These are phyloP conservation scores for Aspergillus baeticus DNA, from an alignment of 495 filamentous ascomycete species.

Conservation along the genomic window DNA sequence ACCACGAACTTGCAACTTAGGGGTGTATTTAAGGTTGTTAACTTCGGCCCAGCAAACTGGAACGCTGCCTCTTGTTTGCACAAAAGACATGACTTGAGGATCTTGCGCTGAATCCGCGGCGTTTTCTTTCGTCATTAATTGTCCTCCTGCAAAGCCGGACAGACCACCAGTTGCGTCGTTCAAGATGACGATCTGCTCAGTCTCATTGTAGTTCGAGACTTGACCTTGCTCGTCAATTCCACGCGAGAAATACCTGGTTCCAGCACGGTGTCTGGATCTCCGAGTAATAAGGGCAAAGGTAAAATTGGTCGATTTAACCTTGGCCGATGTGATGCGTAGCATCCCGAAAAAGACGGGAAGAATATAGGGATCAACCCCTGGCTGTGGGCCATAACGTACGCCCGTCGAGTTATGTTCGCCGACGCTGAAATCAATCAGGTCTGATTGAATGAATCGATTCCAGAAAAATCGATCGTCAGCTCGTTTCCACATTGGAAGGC, in stretches of 20 bases:
- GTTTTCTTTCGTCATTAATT: constrained; percentile 70
- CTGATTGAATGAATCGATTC: constrained; percentile 89
- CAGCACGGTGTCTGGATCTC: constrained; percentile 78
- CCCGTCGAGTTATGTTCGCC: constrained; percentile 41
- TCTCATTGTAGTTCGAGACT: constrained; percentile 97
- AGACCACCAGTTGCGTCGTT: constrained; percentile 74
- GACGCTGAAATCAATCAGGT: constrained; percentile 81
- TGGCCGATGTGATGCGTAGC: constrained; percentile 79
- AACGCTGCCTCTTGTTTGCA: constrained; percentile 93
- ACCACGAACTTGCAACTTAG: constrained; percentile 80
- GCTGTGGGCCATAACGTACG: constrained; percentile 63
- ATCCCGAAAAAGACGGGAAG: constrained; percentile 93
- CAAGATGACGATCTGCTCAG: constrained; percentile 84
- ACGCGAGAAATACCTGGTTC: constrained; percentile 91
- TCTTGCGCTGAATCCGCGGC: constrained; percentile 60
- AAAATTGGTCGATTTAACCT: constrained; percentile 75
- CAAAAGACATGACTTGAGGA: constrained; percentile 85
- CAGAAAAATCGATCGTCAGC: constrained; percentile 98
- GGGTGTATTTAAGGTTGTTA: constrained; percentile 85
- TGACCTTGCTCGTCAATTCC: constrained; percentile 92
- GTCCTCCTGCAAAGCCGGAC: constrained; percentile 77
- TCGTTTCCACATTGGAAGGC: constrained; percentile 79
- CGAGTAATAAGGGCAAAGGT: constrained; percentile 87
- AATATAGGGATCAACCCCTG: constrained; percentile 86
- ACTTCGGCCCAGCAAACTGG: constrained; percentile 95